A percentile compares a stretch with the other conserved stretches of the same genome.
Evolutionary conservation across 1,139 yeast genomes (phyloP).

Genomic region (Saccharomycopsis hybrid): DNA sequence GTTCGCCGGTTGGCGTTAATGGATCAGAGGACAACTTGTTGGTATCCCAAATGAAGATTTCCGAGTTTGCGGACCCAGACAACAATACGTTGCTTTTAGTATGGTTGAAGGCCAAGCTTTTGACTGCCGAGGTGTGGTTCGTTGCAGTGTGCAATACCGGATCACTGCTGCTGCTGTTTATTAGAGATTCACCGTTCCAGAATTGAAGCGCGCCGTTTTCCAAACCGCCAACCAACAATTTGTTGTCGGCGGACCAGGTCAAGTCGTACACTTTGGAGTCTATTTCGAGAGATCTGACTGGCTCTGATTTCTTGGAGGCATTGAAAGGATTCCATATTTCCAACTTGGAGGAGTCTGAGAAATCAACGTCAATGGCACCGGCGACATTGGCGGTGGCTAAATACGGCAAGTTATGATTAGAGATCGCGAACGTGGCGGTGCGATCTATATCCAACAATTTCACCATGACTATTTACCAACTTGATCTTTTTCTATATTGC

Average conservation of each 20-base stretch:
- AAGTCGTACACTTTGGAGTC: constrained; percentile 62
- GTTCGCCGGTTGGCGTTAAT: constrained; percentile 52
- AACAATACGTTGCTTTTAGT: constrained; percentile 67
- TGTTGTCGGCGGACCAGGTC: constrained; percentile 74
- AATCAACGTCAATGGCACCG: constrained; percentile 87
- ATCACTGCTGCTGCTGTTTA: constrained; percentile 33
- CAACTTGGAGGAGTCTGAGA: constrained; percentile 68
- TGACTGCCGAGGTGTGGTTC: constrained; percentile 67
- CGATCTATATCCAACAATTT: constrained; percentile 77
- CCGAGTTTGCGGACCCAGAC: constrained; percentile 84
- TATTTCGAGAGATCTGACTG: constrained; percentile 51
- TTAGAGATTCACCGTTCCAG: constrained; percentile 55
- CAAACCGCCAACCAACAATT: constrained; percentile 78
- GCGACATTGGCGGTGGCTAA: constrained; percentile 90
- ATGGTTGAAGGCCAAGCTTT: constrained; percentile 72
- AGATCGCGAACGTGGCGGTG: constrained; percentile 96
- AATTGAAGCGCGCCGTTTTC: constrained; percentile 78
- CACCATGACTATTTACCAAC: constrained; percentile 43
- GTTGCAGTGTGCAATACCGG: constrained; percentile 31
- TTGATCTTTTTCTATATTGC: neutral
- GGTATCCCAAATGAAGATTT: constrained; percentile 86
- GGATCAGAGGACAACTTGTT: constrained; percentile 71
- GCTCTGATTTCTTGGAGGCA: constrained; percentile 30
- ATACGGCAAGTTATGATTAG: constrained; percentile 64
- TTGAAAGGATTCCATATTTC: constrained; percentile 72